phyloP scores from a whole-genome alignment of 352 stramenopile genomes.

The Globisporangium megalacanthum region DNA sequence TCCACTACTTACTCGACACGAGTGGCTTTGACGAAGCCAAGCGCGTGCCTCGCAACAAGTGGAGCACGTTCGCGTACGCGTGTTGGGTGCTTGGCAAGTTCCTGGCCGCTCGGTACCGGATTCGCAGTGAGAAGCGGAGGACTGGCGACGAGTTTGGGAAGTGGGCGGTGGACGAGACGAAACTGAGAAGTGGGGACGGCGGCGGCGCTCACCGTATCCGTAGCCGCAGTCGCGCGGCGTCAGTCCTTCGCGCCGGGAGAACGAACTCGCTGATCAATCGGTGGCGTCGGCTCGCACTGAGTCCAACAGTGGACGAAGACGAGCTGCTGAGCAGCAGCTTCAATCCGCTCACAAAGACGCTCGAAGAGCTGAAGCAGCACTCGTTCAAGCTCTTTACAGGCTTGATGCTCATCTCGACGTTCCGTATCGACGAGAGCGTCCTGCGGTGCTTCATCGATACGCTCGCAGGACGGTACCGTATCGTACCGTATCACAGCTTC shows the following conservation, averaged over 20 bases:
- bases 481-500: conserved; percentile 84
- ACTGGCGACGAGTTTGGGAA: conserved; percentile 6
- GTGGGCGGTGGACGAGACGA: conserved; percentile 2
- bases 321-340: conserved; percentile 53
- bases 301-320: conserved; percentile 22
- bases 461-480: conserved; percentile 50
- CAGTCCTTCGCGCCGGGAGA: conserved; percentile 33
- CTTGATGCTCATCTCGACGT: conserved; percentile 53
- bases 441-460: conserved; percentile 52
- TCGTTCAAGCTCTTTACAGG: conserved; percentile 61
- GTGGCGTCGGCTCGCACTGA: conserved; percentile 53
- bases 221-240: conserved; percentile 29
- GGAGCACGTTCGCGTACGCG: conserved; percentile 69
- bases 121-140: conserved; percentile 12
- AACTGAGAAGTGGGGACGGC: conserved; percentile 10
- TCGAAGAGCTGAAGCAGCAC: conserved; percentile 51
- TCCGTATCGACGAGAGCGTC: conserved; percentile 45
- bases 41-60: conserved; percentile 58
- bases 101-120: conserved; percentile 23
- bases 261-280: conserved; percentile 54
- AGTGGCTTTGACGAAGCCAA: conserved; percentile 68
- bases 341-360: conserved; percentile 51
- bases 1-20: conserved; percentile 58
- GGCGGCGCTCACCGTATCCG: conserved; percentile 15
- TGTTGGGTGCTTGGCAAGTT: conserved; percentile 62